These are phyloP conservation scores for Endocalyx cinctus DNA, from an alignment of 2,329 filamentous ascomycete genomes.

Conservation along the genomic window DNA sequence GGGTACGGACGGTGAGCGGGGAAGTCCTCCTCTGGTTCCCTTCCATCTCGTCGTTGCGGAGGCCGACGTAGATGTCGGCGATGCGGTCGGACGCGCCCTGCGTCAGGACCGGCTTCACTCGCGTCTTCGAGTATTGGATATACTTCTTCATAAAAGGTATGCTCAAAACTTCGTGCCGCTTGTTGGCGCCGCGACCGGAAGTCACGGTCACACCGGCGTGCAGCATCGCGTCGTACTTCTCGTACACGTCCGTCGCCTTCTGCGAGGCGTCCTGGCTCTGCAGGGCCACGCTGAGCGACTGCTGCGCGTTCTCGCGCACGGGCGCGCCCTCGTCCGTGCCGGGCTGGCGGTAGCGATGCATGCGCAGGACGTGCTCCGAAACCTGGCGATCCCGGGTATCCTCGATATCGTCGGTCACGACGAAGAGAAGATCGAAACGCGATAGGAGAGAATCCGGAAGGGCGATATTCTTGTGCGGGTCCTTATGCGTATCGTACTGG, in stretches of 20 bases:
- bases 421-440: slow-evolving; percentile 96
- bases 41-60: slow-evolving; percentile 93
- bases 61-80: slow-evolving; percentile 80
- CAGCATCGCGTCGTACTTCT: slow-evolving; percentile 95
- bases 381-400: slow-evolving; percentile 86
- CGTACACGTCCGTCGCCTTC: slow-evolving; percentile 80
- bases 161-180: slow-evolving; percentile 82
- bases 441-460: slow-evolving; percentile 93
- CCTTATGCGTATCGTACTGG: slow-evolving; percentile 97
- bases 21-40: slow-evolving; percentile 90
- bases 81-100: slow-evolving; percentile 91
- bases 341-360: slow-evolving; percentile 92
- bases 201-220: slow-evolving; percentile 84
- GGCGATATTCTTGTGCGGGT: slow-evolving; percentile 97
- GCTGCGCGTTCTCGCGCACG: slow-evolving; percentile 79
- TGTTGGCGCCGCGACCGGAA: slow-evolving; percentile 66
- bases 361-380: slow-evolving; percentile 93
- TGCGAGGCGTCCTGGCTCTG: slow-evolving; percentile 71
- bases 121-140: slow-evolving; percentile 93
- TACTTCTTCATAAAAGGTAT: slow-evolving; percentile 99
- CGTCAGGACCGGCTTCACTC: slow-evolving; percentile 84
- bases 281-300: slow-evolving; percentile 82
- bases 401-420: slow-evolving; percentile 97
- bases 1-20: slow-evolving; percentile 91
- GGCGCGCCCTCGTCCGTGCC: slow-evolving; percentile 92